Base-by-base conservation (phyloP, 2,329 filamentous ascomycete genomes). In the Cyanodermella asteris region DNA sequence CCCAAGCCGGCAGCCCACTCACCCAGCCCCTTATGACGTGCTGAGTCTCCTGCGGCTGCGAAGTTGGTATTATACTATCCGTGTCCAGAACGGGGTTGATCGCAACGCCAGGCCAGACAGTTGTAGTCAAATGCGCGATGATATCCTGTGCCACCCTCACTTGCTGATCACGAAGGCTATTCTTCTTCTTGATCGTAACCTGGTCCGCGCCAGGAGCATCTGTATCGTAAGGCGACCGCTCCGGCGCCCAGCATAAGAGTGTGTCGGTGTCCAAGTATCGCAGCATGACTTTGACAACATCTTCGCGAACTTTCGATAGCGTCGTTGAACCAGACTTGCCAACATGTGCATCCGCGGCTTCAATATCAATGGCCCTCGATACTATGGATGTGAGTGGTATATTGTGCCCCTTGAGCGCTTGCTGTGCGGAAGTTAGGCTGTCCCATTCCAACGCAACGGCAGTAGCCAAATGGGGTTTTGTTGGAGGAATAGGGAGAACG, bases 211-310 rank as follows among this genome's bases (percentile, higher is more conserved):
- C 13, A 3, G 31, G 20, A 5, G 25, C 13, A n/a, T n/a, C n/a
- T 61, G 34, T 1, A 31, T 27, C 45, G 43, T 61, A 49, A 30
- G 53, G 36, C 22, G 50, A 51, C 28, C 51, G 51, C 39, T 58
- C 59, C 0, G 71, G 71, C 11, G 67, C 80, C 77, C 81, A 91
- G 61, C 84, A 94, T 2, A 97, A 65, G 18, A 94, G 53, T 1
- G 78, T 82, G 50, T 97, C 87, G 1, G 87, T 94, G 38, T 81
- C 71, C 14, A 97, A 62, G 47, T 94, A 94, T 23, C 74, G 65
- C 59, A 94, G 64, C 25, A 87, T 52, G 34, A 67, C 71, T 11
- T 54, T 56, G 10, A 73, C 53, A 23, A 93, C 69, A 20, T 61
- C 54, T 1, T 61, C 44, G 18, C 82, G 62, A 18, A 74, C 58